Evolutionary conservation across 1,139 yeast genomes (phyloP).

Genomic region (Hemisphaericaspora lyxosophila): DNA sequence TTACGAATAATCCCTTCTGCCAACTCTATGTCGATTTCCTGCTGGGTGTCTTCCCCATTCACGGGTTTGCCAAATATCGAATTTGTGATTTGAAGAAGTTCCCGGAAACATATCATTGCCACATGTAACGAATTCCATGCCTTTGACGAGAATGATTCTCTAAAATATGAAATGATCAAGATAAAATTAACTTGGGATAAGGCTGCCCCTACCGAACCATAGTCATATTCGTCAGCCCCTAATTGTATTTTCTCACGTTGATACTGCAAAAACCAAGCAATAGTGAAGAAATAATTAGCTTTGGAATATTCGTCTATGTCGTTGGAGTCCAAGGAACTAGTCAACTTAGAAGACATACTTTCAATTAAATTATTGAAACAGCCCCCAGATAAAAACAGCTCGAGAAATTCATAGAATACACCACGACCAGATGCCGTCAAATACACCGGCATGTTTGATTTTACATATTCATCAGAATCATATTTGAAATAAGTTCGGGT

Average conservation of each 20-base stretch:
- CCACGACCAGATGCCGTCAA: slow-evolving; percentile 29
- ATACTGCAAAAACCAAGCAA: slow-evolving; percentile 66
- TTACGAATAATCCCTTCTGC: slow-evolving; percentile 50
- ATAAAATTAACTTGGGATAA: slow-evolving; percentile 66
- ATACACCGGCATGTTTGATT: slow-evolving; percentile 25
- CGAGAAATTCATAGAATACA: slow-evolving; percentile 49
- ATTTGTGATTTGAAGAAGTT: slow-evolving; percentile 57
- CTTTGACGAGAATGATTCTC: slow-evolving; percentile 50
- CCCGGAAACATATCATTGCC: slow-evolving; percentile 66
- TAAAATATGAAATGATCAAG: slow-evolving; percentile 55
- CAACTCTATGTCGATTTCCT: slow-evolving; percentile 47
- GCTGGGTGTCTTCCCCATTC: slow-evolving; percentile 48
- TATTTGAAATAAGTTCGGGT: slow-evolving; percentile 43
- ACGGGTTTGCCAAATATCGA: slow-evolving; percentile 43
- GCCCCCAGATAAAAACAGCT: slow-evolving; percentile 62
- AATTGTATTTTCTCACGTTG: slow-evolving; percentile 29
- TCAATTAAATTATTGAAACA: slow-evolving; percentile 69
- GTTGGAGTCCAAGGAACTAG: slow-evolving; percentile 31
- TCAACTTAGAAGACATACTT: slow-evolving; percentile 14
- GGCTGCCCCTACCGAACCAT: slow-evolving; percentile 65
- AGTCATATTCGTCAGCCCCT: slow-evolving; percentile 38
- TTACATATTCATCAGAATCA: slow-evolving; percentile 43
- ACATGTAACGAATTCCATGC: slow-evolving; percentile 66
- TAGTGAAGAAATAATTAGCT: slow-evolving; percentile 55
- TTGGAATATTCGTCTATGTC: slow-evolving; percentile 37